Base-by-base conservation (phyloP, 1,284 basidiomycete species). In the Blastosporella zonata region DNA sequence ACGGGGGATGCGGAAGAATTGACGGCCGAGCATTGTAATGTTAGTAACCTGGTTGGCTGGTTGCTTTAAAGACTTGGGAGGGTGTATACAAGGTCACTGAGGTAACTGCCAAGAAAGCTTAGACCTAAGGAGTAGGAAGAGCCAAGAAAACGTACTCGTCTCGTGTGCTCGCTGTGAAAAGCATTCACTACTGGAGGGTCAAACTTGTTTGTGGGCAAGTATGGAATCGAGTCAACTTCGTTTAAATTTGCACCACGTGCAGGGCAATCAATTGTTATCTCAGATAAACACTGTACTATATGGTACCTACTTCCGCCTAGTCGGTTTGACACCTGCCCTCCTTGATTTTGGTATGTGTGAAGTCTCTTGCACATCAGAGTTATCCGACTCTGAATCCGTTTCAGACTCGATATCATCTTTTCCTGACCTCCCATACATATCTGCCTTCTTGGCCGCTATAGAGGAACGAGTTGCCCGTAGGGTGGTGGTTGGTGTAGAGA, bases 21-120 rank as follows among this genome's bases (percentile, higher is more conserved):
- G 73, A 56, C 78, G 81, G 59, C 70, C 53, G 55, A 87, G 71
- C 86, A 87, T 87, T 55, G 47, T 57, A 60, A 43, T 48, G 57
- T 47, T 31, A 55, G 45, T 51, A 47, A 50, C 45, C 44, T 87
- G 55, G 49, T 55, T 61, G 43, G 25, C 12, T 31, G n/a, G 42
- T 36, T 50, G 55, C 43, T 74, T 82, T 68, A 87, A 62, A 78
- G 68, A 61, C 72, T 80, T 63, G 81, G 72, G 55, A 90, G 82
- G 57, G 87, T 87, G 67, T 88, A 91, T 49, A 91, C 85, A 62
- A 90, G 84, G 73, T 91, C 89, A 67, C 85, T 87, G 67, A 91
- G 82, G 64, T 91, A 91, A 62, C 89, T 90, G 62, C 50, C 52
- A 57, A 50, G 43, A 47, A 38, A 48, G 53, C 61, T 52, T 58